A percentile compares a stretch with the other conserved stretches of the same genome.
phyloP scores from a whole-genome alignment of 163 green algal genomes.

The Chlamydomonas reinhardtii region DNA sequence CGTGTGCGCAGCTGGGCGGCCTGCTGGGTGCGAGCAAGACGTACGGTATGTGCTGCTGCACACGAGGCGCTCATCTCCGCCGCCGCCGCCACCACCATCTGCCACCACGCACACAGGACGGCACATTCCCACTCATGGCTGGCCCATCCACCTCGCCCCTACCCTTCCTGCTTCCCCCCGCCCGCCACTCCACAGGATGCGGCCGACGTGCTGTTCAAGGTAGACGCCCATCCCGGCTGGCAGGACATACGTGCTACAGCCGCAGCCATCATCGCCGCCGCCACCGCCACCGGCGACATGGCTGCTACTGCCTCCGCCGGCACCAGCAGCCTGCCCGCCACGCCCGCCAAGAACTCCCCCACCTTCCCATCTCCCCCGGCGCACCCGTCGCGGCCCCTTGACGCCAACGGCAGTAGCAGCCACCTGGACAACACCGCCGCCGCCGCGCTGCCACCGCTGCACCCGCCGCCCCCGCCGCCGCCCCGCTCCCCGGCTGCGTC shows the following conservation, averaged over 20 bases:
- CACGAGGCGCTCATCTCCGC: no score
- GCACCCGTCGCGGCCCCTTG: not conserved
- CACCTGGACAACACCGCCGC: not conserved
- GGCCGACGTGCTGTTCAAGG: slow-evolving; percentile 22
- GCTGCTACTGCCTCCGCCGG: not conserved
- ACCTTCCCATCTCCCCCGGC: not conserved
- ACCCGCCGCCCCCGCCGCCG: not conserved
- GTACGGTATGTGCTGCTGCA: no score
- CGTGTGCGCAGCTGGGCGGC: no score
- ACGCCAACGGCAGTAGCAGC: no score
- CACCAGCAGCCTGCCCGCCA: slow-evolving; percentile 42
- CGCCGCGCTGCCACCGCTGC: not conserved
- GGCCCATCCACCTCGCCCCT: no score
- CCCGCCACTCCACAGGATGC: not conserved
- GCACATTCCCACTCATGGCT: no score
- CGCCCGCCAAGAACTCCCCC: not conserved
- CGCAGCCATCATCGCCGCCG: not conserved
- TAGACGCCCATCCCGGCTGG: slow-evolving; percentile 30
- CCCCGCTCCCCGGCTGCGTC: no score
- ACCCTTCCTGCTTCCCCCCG: no score
- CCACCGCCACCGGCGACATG: not conserved
- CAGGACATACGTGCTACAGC: not conserved
- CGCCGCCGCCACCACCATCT: no score
- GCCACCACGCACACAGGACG: no score
- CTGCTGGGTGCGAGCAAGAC: no score